Evolutionary conservation across 2,329 filamentous ascomycete species (phyloP).

Genomic region (Eurotiales sp.): DNA sequence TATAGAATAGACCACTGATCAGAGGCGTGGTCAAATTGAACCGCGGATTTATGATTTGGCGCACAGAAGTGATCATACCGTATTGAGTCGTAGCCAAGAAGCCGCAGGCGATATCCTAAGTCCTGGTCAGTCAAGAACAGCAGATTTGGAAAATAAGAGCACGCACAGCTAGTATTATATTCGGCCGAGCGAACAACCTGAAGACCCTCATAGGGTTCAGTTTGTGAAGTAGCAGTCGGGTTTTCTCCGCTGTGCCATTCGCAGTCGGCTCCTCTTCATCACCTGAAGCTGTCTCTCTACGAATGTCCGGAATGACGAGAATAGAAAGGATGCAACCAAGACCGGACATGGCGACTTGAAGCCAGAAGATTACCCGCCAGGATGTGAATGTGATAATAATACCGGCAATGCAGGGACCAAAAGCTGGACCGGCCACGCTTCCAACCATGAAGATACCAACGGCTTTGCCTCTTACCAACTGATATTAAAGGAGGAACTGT

Average conservation of each 20-base stretch:
- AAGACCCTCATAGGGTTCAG: constrained; percentile 63
- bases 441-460: constrained; percentile 44
- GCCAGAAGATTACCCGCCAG: constrained; percentile 76
- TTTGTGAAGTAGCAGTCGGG: constrained; percentile 47
- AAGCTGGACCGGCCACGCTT: constrained; percentile 40
- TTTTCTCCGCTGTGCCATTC: constrained; percentile 24
- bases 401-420: constrained; percentile 62
- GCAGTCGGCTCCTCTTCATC: constrained; percentile 49
- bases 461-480: constrained; percentile 41
- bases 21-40: constrained; percentile 65
- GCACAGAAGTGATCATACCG: constrained; percentile 62
- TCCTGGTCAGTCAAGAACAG: neutral
- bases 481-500: no score
- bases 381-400: constrained; percentile 71
- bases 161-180: constrained; percentile 58
- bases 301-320: constrained; percentile 65
- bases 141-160: constrained; percentile 32
- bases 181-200: constrained; percentile 63
- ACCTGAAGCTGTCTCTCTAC: neutral
- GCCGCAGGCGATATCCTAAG: constrained; percentile 33
- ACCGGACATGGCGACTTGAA: constrained; percentile 66
- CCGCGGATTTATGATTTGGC: constrained; percentile 69
- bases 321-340: constrained; percentile 57
- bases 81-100: constrained; percentile 71
- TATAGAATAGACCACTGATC: constrained; percentile 68